Evolutionary conservation across 768 basidiomycete species (phyloP).

Genomic region (Chiua virens): DNA sequence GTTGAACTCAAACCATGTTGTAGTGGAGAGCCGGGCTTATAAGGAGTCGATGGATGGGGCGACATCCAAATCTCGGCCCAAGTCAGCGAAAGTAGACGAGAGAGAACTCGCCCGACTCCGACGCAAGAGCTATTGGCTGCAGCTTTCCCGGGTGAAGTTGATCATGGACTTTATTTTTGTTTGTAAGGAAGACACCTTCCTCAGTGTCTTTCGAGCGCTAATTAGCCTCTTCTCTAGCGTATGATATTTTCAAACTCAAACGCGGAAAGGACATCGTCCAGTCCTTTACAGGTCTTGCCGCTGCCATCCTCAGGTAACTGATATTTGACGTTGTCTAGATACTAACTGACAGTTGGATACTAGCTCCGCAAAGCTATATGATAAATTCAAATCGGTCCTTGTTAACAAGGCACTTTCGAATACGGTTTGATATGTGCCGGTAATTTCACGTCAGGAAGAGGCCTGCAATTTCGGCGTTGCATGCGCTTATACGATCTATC

Average conservation of each 20-base stretch:
- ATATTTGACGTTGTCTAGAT: background rate
- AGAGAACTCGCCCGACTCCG: constrained; percentile 67
- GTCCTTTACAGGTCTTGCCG: constrained; percentile 63
- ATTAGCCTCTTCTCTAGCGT: constrained; percentile 49
- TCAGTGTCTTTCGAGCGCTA: constrained; percentile 14
- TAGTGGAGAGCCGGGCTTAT: constrained; percentile 75
- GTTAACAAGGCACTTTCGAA: constrained; percentile 44
- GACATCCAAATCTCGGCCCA: constrained; percentile 68
- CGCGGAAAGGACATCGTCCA: constrained; percentile 60
- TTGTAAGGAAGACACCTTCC: constrained; percentile 46
- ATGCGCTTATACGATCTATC: background rate
- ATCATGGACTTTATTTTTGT: constrained; percentile 87
- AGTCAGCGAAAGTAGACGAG: constrained; percentile 57
- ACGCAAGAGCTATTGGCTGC: constrained; percentile 76
- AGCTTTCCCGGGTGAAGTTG: constrained; percentile 67
- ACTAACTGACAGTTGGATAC: constrained; percentile 3
- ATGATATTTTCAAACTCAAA: constrained; percentile 73
- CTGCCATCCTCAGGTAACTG: constrained; percentile 72
- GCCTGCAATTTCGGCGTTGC: background rate
- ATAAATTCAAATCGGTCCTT: constrained; percentile 64
- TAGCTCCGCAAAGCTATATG: constrained; percentile 74
- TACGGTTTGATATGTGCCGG: constrained; percentile 13
- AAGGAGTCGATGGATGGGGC: constrained; percentile 69
- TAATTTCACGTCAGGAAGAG: background rate
- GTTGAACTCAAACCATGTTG: background rate